A percentile compares a stretch with the other conserved stretches of the same genome.
phyloP scores from a whole-genome alignment of 2,329 filamentous ascomycete genomes.

The Passalora sequoiae region DNA sequence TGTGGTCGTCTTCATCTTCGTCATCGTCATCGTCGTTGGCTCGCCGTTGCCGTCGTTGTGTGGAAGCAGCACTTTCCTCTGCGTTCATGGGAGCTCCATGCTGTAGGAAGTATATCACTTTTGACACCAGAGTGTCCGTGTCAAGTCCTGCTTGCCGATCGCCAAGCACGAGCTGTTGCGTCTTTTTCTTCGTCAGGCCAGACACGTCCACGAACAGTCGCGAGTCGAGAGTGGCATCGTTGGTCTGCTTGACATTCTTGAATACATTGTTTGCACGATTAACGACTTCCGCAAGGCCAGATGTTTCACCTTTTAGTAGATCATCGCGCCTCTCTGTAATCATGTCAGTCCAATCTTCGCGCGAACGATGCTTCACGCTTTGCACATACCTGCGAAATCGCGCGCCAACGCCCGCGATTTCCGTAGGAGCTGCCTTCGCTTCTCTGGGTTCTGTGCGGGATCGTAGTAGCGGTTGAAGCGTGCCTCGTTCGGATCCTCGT shows the following conservation, averaged over 20 bases:
- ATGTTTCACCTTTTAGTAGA: constrained; percentile 58
- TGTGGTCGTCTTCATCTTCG: constrained; percentile 60
- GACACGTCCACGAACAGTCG: constrained; percentile 76
- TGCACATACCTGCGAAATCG: constrained; percentile 53
- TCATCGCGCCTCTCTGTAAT: constrained; percentile 64
- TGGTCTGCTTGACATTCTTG: constrained; percentile 70
- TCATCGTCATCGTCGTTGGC: constrained; percentile 32
- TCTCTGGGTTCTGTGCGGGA: constrained; percentile 71
- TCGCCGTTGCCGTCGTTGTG: constrained; percentile 19
- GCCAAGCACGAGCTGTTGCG: constrained; percentile 67
- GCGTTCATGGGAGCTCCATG: constrained; percentile 51
- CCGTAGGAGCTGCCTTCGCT: constrained; percentile 66
- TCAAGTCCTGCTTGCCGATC: constrained; percentile 72
- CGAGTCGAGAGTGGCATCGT: constrained; percentile 85
- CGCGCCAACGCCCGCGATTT: constrained; percentile 62
- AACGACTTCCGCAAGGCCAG: constrained; percentile 42
- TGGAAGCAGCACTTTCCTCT: constrained; percentile 43
- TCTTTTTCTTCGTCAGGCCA: constrained; percentile 74
- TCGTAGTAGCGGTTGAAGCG: constrained; percentile 57
- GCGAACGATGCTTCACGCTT: no score
- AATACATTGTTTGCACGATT: constrained; percentile 52
- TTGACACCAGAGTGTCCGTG: constrained; percentile 84
- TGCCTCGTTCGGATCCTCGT: constrained; percentile 21
- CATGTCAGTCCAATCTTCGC: no score
- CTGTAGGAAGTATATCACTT: constrained; percentile 83